Conservation (phyloP, 768 basidiomycete genomes). For the Auriscalpium microsporum region DNA sequence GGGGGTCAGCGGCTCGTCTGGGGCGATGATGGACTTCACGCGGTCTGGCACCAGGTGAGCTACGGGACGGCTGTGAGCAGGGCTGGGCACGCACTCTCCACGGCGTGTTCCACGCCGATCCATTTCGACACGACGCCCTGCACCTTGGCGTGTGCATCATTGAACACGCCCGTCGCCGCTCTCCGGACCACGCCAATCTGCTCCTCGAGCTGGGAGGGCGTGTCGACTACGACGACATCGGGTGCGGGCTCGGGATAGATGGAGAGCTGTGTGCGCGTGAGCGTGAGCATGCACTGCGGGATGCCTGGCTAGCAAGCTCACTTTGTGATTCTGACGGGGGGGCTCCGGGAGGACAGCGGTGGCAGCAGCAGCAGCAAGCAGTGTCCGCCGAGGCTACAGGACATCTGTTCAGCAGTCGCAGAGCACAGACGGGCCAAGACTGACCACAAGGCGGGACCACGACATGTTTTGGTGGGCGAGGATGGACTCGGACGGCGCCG, state of each 20-base stretch:
- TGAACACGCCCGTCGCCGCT: slow-evolving; percentile 45
- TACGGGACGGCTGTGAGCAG: too few species aligned
- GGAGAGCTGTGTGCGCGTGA: slow-evolving; percentile 48
- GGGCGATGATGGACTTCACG: slow-evolving; percentile 73
- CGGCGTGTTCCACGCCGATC: slow-evolving; percentile 78
- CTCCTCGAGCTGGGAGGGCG: slow-evolving; percentile 64
- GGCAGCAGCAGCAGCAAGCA: slow-evolving; percentile 6
- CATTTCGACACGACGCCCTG: slow-evolving; percentile 70
- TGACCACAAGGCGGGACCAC: neutral
- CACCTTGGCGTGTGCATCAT: slow-evolving; percentile 53
- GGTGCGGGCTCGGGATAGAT: slow-evolving; percentile 65
- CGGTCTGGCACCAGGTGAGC: slow-evolving; percentile 41
- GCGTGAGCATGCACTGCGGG: neutral
- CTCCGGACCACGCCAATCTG: slow-evolving; percentile 67
- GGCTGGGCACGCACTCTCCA: slow-evolving; percentile 59
- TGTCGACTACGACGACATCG: slow-evolving; percentile 65
- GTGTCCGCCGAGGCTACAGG: slow-evolving; percentile 12
- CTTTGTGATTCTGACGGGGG: slow-evolving; percentile 18
- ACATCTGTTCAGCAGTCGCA: neutral
- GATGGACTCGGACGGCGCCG: neutral
- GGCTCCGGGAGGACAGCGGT: slow-evolving; percentile 12
- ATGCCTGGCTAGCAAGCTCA: slow-evolving; percentile 1
- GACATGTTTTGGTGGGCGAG: neutral
- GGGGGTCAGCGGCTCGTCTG: slow-evolving; percentile 77
- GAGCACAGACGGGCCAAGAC: neutral